These are phyloP conservation scores for Erysimum pusillum DNA, from an alignment of 441 rosid species.

Conservation along the genomic window DNA sequence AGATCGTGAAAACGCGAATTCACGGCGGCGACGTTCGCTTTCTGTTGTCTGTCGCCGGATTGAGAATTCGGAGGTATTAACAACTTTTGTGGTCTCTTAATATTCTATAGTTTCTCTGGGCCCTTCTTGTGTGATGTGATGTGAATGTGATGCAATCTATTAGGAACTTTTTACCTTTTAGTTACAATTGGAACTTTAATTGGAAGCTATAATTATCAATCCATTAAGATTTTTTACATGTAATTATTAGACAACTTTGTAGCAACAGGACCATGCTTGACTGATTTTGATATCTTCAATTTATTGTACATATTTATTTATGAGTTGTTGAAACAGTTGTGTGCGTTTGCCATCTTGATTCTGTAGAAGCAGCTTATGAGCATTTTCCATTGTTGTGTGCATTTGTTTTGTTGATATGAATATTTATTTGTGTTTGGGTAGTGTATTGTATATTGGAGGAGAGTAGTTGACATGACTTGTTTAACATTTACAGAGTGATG, in stretches of 20 bases:
- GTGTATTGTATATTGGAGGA: not conserved
- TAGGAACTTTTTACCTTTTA: conserved; percentile 9
- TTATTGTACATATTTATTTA: not conserved
- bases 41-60: conserved; percentile 72
- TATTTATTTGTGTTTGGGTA: not conserved
- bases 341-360: not conserved
- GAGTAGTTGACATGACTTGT: not conserved
- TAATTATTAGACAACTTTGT: conserved; percentile 32
- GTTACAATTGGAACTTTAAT: conserved; percentile 32
- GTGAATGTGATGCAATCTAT: conserved; percentile 9
- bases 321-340: not conserved
- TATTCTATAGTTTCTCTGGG: conserved; percentile 24
- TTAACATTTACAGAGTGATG: conserved; percentile 74
- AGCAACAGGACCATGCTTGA: conserved; percentile 24
- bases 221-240: conserved; percentile 2
- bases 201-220: conserved; percentile 23
- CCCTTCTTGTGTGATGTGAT: conserved; percentile 36
- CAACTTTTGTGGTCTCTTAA: not conserved
- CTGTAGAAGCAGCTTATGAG: conserved; percentile 3
- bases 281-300: not conserved
- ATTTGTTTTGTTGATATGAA: conserved; percentile 25
- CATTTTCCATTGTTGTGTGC: conserved; percentile 7
- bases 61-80: conserved; percentile 85
- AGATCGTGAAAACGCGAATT: conserved; percentile 33
- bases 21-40: conserved; percentile 71